phyloP scores from a whole-genome alignment of 2,329 filamentous ascomycete genomes.

The Talaromyces sp. region DNA sequence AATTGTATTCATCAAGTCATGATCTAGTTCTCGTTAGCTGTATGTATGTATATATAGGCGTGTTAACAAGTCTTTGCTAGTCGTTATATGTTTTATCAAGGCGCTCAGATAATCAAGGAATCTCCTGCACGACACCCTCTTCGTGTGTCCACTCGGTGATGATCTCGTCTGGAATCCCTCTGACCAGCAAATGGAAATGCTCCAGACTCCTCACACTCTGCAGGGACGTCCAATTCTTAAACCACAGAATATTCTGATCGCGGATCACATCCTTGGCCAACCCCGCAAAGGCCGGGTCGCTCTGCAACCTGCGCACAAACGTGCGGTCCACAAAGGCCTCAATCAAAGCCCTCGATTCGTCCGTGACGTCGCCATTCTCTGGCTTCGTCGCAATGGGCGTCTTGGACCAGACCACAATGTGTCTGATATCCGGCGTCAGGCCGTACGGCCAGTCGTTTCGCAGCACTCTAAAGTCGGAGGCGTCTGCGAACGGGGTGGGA shows the following conservation, averaged over 20 bases:
- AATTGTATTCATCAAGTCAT: background rate
- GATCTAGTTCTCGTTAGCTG: background rate
- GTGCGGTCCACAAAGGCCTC: constrained; percentile 45
- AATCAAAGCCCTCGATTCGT: constrained; percentile 44
- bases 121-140: constrained; percentile 8
- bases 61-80: background rate
- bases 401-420: constrained; percentile 56
- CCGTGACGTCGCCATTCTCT: constrained; percentile 46
- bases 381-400: constrained; percentile 44
- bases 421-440: constrained; percentile 48
- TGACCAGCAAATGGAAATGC: constrained; percentile 53
- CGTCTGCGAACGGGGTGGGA: constrained; percentile 49
- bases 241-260: constrained; percentile 51
- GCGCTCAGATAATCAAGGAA: background rate
- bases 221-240: constrained; percentile 59
- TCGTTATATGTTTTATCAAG: background rate
- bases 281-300: constrained; percentile 26
- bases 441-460: constrained; percentile 63
- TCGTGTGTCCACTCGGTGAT: constrained; percentile 43
- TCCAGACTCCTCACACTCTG: constrained; percentile 57
- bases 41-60: background rate
- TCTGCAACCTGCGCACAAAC: constrained; percentile 43
- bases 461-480: constrained; percentile 52
- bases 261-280: constrained; percentile 26
- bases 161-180: constrained; percentile 42